Percentiles rank a stretch among this genome's conserved stretches.
phyloP scores from a whole-genome alignment of 2,329 filamentous ascomycete species.

The Venturia pyrina region DNA sequence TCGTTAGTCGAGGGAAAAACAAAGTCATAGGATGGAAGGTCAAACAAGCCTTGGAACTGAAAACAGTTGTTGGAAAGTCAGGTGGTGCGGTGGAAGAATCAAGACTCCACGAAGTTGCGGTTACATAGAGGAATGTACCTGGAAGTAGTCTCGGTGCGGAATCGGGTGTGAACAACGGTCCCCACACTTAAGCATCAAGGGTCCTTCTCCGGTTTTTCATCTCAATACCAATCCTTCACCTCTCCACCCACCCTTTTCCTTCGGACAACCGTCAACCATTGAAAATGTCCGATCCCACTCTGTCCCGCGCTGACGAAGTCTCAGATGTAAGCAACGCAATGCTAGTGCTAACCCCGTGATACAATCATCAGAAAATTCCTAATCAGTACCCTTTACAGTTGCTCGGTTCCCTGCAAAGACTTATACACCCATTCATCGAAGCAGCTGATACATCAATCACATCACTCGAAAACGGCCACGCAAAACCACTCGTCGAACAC shows the following conservation, averaged over 20 bases:
- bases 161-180: neutral
- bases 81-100: too few species aligned
- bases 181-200: neutral
- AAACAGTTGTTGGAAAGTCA: too few species aligned
- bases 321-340: constrained; percentile 21
- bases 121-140: too few species aligned
- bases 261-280: neutral
- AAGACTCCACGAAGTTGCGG: too few species aligned
- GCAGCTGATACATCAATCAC: constrained; percentile 51
- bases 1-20: too few species aligned
- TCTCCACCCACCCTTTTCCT: neutral
- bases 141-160: neutral
- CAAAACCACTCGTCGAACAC: constrained; percentile 33
- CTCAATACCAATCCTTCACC: too few species aligned
- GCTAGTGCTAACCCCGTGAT: neutral
- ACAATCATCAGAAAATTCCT: neutral
- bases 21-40: too few species aligned
- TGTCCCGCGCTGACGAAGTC: constrained; percentile 23
- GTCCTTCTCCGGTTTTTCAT: too few species aligned
- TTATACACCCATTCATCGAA: constrained; percentile 62
- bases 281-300: neutral
- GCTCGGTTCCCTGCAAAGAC: constrained; percentile 53
- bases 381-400: constrained; percentile 40
- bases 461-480: constrained; percentile 42
- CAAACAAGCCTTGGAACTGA: too few species aligned